Evolutionary conservation across 441 rosid species (phyloP).

Genomic region (Adansonia madagascariensis): DNA sequence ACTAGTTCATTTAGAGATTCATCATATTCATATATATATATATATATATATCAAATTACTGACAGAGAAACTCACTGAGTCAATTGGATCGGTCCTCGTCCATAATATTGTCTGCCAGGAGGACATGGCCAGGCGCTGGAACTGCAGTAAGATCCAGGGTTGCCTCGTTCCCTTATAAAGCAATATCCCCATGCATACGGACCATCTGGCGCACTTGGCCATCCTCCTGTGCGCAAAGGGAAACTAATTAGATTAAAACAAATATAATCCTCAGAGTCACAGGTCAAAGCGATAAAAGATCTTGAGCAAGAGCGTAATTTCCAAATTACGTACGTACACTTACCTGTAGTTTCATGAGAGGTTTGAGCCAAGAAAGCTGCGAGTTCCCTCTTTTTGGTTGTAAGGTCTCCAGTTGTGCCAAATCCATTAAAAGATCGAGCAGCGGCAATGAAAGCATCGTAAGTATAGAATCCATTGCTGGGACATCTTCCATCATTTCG

Average conservation of each 20-base stretch:
- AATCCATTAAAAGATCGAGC: slow-evolving; percentile 49
- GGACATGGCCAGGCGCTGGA: slow-evolving; percentile 51
- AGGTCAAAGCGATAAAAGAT: background rate
- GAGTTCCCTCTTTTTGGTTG: slow-evolving; percentile 48
- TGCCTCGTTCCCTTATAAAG: slow-evolving; percentile 43
- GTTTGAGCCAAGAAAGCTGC: slow-evolving; percentile 76
- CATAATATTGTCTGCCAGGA: slow-evolving; percentile 50
- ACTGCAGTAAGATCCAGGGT: slow-evolving; percentile 41
- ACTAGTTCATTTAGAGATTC: background rate
- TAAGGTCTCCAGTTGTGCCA: slow-evolving; percentile 51
- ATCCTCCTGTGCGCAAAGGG: slow-evolving; percentile 36
- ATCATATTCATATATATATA: no score
- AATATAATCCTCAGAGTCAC: background rate
- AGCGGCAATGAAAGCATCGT: slow-evolving; percentile 54
- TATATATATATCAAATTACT: background rate
- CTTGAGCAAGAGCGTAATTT: background rate
- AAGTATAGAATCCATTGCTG: slow-evolving; percentile 53
- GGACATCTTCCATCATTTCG: slow-evolving; percentile 49
- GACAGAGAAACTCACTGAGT: slow-evolving; percentile 38
- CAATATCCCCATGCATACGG: slow-evolving; percentile 65
- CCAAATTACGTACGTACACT: background rate
- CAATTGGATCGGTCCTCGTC: slow-evolving; percentile 63
- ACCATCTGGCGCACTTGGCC: slow-evolving; percentile 60
- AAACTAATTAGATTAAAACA: no score
- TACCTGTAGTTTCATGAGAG: slow-evolving; percentile 56